These are phyloP conservation scores for Amaranthus palmeri DNA, from an alignment of 148 eudicot genomes.

Conservation along the genomic window DNA sequence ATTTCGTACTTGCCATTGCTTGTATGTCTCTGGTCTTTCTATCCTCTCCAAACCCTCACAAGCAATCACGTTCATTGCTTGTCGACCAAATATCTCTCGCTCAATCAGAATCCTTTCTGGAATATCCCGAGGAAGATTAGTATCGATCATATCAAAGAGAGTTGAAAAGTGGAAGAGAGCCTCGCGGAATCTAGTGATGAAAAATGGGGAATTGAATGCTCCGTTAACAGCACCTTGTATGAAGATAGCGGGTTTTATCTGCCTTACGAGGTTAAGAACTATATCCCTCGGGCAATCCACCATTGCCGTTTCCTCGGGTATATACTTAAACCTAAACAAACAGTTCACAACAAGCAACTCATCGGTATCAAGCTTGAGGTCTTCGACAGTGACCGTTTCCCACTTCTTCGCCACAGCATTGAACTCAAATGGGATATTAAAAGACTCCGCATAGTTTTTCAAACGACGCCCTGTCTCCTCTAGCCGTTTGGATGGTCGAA, in stretches of 20 bases:
- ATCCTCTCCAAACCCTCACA: conserved; percentile 80
- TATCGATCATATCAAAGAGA: conserved; percentile 71
- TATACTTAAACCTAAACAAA: conserved; percentile 44
- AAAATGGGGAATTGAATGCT: conserved; percentile 65
- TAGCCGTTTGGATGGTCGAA: conserved; percentile 66
- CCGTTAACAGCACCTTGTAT: conserved; percentile 61
- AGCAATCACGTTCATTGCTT: conserved; percentile 66
- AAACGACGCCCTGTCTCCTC: conserved; percentile 68
- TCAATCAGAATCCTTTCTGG: conserved; percentile 65
- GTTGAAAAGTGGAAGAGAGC: conserved; percentile 73
- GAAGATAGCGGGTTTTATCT: conserved; percentile 56
- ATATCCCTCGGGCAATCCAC: conserved; percentile 63
- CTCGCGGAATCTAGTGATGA: conserved; percentile 66
- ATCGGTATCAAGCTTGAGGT: conserved; percentile 52
- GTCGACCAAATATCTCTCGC: conserved; percentile 59
- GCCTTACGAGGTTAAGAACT: conserved; percentile 46
- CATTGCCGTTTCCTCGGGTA: conserved; percentile 69
- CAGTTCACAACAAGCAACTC: conserved; percentile 71
- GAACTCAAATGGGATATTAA: conserved; percentile 63
- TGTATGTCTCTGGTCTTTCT: conserved; percentile 81
- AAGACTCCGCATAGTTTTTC: conserved; percentile 59
- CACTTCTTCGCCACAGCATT: conserved; percentile 75
- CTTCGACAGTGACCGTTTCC: conserved; percentile 61
- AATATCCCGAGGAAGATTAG: conserved; percentile 50
- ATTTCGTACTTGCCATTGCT: conserved; percentile 78